Base-by-base conservation (phyloP, 2,329 filamentous ascomycete species). In the Stemphylium vesicarium region DNA sequence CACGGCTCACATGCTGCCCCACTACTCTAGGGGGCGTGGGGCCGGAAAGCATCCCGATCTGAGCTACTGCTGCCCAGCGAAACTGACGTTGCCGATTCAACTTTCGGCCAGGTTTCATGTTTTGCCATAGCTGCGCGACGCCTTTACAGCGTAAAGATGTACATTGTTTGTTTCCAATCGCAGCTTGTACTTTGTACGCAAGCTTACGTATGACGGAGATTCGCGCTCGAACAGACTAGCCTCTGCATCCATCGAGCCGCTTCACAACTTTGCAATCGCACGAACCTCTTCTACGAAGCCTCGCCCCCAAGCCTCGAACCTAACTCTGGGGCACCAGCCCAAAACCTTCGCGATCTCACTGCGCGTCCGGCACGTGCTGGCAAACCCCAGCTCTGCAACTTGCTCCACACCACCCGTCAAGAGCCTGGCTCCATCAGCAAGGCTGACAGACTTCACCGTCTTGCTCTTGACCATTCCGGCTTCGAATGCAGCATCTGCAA, bases 241-340 rank as follows among this genome's bases (percentile, higher is more conserved):
- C 15, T 29, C 12, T 8, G 20, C 32, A 46, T 36, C 29, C 11
- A 29, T 16, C 43, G 43, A 37, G n/a, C 20, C 43, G 20, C 16
- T 46, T 46, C 43, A 37, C 32, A 46, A 16, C 32, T 46, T 46
- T 15, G 43, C 24, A 16, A 46, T 20, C n/a, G 43, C 43, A 37
- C 32, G 11, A 11, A 46, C 32, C 43, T 38, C 41, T 43, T 43
- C 43, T 33, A 37, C 43, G 33, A 37, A 46, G n/a, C 43, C 33
- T 46, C 18, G 43, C 33, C 35, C 43, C 43, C 43, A 46, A 12
- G 43, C n/a, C 43, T 46, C 43, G 33, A 46, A 4, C 24, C 20
- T n/a, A 26, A 33, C 43, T 36, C 20, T 31, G 11, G 43, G 33
- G 33, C n/a, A 9, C 43, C 33, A 46, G 15, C 33, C 43, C 22